These are phyloP conservation scores for Hyphopichia wangnamkhiaoensis DNA, from an alignment of 1,139 yeast genomes.

Conservation along the genomic window DNA sequence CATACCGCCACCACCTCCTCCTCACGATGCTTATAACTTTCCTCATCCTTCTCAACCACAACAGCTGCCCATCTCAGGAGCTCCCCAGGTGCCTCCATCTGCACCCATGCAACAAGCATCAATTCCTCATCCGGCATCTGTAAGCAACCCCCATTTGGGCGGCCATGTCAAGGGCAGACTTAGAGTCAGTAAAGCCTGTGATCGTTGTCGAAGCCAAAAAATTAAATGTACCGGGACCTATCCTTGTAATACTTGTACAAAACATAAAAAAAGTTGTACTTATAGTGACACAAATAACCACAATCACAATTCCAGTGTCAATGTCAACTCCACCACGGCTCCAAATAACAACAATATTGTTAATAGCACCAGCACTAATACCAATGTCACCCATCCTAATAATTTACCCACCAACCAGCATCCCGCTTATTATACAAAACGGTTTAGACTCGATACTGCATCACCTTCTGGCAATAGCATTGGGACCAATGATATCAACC, in stretches of 20 bases:
- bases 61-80: not conserved
- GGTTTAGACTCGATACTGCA: too few relatives aligned
- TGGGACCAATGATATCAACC: too few relatives aligned
- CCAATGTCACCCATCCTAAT: too few relatives aligned
- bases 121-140: not conserved
- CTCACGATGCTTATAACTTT: not conserved
- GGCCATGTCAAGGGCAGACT: constrained; percentile 21
- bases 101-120: not conserved
- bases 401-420: too few relatives aligned
- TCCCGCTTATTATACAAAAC: too few relatives aligned
- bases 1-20: not conserved
- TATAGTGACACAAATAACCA: constrained; percentile 11
- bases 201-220: constrained; percentile 59
- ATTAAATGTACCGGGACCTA: constrained; percentile 61
- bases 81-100: not conserved
- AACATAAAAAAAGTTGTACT: constrained; percentile 45
- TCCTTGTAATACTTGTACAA: constrained; percentile 56
- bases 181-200: constrained; percentile 62
- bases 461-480: too few relatives aligned
- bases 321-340: not conserved
- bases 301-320: not conserved
- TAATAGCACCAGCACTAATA: too few relatives aligned
- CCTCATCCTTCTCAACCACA: not conserved
- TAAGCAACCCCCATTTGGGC: not conserved
- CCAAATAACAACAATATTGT: too few relatives aligned